Evolutionary conservation across 192 early-diverging fungal genomes (phyloP).

Genomic region (Haplosporangium gracile): DNA sequence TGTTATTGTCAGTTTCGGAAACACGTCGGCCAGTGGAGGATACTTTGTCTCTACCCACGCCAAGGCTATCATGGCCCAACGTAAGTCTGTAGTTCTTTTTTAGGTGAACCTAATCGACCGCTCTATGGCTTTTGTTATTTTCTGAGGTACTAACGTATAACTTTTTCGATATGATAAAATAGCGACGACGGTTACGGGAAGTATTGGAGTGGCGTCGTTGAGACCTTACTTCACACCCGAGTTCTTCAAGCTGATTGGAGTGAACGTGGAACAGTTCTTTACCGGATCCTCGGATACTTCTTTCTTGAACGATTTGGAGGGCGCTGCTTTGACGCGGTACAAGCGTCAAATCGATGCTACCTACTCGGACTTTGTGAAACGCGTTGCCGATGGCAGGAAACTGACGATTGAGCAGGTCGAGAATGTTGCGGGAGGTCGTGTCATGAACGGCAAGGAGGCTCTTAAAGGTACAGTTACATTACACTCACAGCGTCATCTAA

Average conservation of each 20-base stretch:
- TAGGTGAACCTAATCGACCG: not conserved
- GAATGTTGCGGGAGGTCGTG: conserved; percentile 70
- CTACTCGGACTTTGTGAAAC: conserved; percentile 68
- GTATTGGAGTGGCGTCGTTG: conserved; percentile 76
- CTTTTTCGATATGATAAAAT: not conserved
- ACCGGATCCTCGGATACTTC: conserved; percentile 64
- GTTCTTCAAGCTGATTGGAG: conserved; percentile 69
- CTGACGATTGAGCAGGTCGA: conserved; percentile 65
- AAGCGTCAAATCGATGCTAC: conserved; percentile 60
- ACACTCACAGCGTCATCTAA: not conserved
- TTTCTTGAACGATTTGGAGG: conserved; percentile 62
- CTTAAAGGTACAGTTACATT: conserved; percentile 27
- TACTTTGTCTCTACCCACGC: conserved; percentile 71
- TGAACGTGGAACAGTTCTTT: conserved; percentile 70
- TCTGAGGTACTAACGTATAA: not conserved
- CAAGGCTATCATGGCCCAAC: conserved; percentile 70
- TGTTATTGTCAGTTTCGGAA: conserved; percentile 76
- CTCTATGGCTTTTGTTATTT: not conserved
- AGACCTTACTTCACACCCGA: conserved; percentile 67
- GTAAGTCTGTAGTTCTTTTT: conserved; percentile 17
- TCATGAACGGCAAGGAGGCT: conserved; percentile 75
- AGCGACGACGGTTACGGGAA: conserved; percentile 78
- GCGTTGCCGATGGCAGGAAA: conserved; percentile 70
- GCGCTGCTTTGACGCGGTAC: conserved; percentile 61
- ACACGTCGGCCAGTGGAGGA: conserved; percentile 66